Base-by-base conservation (phyloP, 2,329 filamentous ascomycete genomes). In the Claviceps maximensis region DNA sequence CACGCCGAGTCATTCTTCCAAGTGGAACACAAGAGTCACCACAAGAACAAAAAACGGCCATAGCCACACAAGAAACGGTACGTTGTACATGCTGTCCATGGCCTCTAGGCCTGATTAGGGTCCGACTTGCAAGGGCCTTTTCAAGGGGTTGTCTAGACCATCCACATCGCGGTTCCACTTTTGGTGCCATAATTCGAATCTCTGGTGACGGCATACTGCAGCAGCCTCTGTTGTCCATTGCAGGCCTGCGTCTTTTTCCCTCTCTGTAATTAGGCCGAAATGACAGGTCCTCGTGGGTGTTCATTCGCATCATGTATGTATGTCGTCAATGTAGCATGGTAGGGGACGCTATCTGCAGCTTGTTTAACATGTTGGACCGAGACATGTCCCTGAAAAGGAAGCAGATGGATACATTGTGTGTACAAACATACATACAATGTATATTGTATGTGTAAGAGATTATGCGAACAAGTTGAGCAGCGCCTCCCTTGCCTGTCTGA, bases 161-260 rank as follows among this genome's bases (percentile, higher is more conserved):
- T 57, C 57, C 58, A 59, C 57, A 49, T 51, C 36, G 47, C 41
- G 54, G 57, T 59, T 55, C 58, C 58, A 60, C 57, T 50, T 50
- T 33, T 49, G 15, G 46, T 23, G 45, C 51, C 44, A 57, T 54
- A 49, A 38, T 54, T 49, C 53, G 42, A 48, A 51, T 19, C 45
- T 52, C 10, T 53, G 47, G 47, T 55, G 53, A 53, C 47, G 50
- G 53, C 50, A 51, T 44, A 47, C 47, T 40, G 53, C 36, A 38
- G 33, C 33, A 38, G 4, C 13, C 33, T 17, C 17, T 15, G 33
- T 17, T 38, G 45, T 36, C 50, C n/a, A 17, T 25, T 13, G 41
- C 41, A 25, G 41, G 41, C 15, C 21, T 12, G 41, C 41, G 41
- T 44, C 41, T 44, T 44, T 44, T 42, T 12, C 13, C 19, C 29